Evolutionary conservation across 2,329 filamentous ascomycete species (phyloP).

Genomic region (Pezicula radicicola): DNA sequence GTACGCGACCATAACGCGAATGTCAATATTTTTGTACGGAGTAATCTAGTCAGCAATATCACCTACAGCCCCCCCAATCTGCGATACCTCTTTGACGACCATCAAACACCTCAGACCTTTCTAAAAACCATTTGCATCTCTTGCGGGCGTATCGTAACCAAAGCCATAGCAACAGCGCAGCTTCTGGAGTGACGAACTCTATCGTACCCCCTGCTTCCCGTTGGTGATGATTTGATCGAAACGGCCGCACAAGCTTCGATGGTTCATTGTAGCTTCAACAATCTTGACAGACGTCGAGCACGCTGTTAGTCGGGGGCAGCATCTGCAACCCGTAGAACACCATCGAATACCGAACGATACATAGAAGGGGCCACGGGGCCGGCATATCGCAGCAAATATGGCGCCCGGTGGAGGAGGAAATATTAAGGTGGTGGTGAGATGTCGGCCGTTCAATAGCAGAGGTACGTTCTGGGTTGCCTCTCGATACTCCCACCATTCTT

Average conservation of each 20-base stretch:
- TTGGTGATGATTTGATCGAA: background rate
- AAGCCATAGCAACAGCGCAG: no score
- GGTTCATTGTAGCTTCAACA: background rate
- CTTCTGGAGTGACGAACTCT: no score
- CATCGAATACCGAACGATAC: background rate
- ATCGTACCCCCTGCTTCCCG: background rate
- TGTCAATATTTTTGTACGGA: no score
- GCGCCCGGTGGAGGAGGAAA: slow-evolving; percentile 69
- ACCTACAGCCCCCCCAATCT: no score
- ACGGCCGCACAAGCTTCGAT: background rate
- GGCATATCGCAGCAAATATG: slow-evolving; percentile 25
- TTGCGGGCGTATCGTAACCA: no score
- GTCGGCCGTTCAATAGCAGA: slow-evolving; percentile 93
- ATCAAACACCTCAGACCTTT: no score
- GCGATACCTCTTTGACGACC: no score
- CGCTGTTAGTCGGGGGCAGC: background rate
- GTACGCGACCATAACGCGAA: no score
- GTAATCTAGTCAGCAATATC: no score
- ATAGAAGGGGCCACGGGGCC: slow-evolving; percentile 6
- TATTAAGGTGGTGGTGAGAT: slow-evolving; percentile 99
- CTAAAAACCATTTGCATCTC: no score
- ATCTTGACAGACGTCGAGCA: background rate
- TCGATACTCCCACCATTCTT: background rate
- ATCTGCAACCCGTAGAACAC: background rate
- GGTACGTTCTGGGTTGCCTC: slow-evolving; percentile 48